Evolutionary conservation across 176 grass and related monocot species (phyloP).

Genomic region (Stipa capillata): DNA sequence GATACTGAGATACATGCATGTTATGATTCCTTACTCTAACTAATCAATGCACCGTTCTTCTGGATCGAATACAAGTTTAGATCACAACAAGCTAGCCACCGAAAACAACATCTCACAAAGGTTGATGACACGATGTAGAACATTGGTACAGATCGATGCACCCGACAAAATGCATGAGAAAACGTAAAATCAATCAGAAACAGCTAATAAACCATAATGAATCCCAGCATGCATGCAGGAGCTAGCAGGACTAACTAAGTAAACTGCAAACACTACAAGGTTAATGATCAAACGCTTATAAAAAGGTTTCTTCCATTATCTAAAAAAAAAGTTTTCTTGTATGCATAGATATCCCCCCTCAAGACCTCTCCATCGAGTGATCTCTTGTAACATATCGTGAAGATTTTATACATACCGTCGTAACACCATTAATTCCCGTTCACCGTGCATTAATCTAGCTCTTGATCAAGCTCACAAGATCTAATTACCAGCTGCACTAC

Average conservation of each 20-base stretch:
- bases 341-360: not conserved
- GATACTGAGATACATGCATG: no score
- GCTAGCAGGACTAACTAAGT: not conserved
- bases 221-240: not conserved
- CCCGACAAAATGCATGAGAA: not conserved
- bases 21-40: no score
- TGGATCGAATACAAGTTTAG: no score
- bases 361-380: not conserved
- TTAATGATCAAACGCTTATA: not conserved
- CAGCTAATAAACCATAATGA: not conserved
- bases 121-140: not conserved
- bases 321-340: not conserved
- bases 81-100: no score
- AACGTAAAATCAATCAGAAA: not conserved
- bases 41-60: no score
- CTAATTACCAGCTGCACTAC: slow-evolving; percentile 12
- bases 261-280: not conserved
- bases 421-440: no score
- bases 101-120: no score
- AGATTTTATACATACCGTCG: not conserved
- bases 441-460: not conserved
- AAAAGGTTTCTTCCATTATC: no score
- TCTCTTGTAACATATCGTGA: not conserved
- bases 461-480: slow-evolving; percentile 4
- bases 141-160: no score